Evolutionary conservation across 2,329 filamentous ascomycete species (phyloP).

Genomic region (Nigrospora osmanthi): DNA sequence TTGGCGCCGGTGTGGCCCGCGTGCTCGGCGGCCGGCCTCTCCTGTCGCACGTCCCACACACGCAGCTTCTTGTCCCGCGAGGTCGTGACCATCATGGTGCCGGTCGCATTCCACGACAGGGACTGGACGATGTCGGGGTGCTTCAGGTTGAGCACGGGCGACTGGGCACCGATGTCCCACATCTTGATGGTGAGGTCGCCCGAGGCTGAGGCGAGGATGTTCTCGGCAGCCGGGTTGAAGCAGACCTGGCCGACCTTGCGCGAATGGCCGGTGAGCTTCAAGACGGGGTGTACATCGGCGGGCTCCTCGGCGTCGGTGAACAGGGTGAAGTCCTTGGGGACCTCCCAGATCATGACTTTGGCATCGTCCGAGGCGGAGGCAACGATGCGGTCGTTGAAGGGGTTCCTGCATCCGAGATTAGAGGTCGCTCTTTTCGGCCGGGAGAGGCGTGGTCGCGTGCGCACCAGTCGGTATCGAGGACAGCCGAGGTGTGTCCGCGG

Average conservation of each 20-base stretch:
- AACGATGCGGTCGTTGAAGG: constrained; percentile 89
- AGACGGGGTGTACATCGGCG: constrained; percentile 70
- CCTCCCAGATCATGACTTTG: constrained; percentile 95
- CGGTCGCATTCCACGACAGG: constrained; percentile 89
- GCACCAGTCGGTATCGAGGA: constrained; percentile 95
- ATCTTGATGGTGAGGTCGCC: constrained; percentile 93
- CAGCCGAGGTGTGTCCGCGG: constrained; percentile 88
- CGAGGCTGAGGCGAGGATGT: constrained; percentile 89
- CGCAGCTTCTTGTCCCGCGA: constrained; percentile 97
- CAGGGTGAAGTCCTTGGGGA: constrained; percentile 80
- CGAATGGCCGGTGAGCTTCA: constrained; percentile 78
- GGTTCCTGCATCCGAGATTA: constrained; percentile 57
- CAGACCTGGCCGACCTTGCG: constrained; percentile 97
- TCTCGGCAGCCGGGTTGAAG: constrained; percentile 94
- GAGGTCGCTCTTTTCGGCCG: constrained; percentile 9
- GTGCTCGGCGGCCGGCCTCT: constrained; percentile 77
- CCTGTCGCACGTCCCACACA: constrained; percentile 94
- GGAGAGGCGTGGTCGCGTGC: constrained; percentile 17
- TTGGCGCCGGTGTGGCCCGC: constrained; percentile 87
- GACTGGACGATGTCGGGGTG: constrained; percentile 92
- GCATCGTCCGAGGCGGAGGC: constrained; percentile 94
- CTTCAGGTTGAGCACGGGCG: constrained; percentile 67
- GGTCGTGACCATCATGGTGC: constrained; percentile 80
- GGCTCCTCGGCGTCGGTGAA: constrained; percentile 80
- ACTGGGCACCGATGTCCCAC: constrained; percentile 83